Base-by-base conservation (phyloP, 2,329 filamentous ascomycete species). In the Paecilomyces dactylethromorphus region DNA sequence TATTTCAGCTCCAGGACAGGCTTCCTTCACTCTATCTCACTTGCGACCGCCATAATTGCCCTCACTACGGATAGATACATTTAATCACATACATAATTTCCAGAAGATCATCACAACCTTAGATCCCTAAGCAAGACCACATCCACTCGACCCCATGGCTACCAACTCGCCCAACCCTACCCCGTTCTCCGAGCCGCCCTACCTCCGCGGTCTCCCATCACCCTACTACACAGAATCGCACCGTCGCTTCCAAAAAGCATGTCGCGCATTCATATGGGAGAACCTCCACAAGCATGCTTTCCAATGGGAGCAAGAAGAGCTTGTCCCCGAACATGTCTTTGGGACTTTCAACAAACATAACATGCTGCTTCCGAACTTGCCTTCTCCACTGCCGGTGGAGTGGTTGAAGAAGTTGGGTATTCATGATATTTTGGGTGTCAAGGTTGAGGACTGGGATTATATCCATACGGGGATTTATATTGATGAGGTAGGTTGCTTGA, bases 111-210 rank as follows among this genome's bases (percentile, higher is more conserved):
- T 33, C 13, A 33, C 32, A 33, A 33, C 11, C n/a, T n/a, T n/a
- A n/a, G n/a, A 33, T 5, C 24, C 24, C 24, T 5, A 26, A 39
- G 15, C 13, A n/a, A 39, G n/a, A 39, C 22, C 11, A 51, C 3
- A 7, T 13, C 11, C 21, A 59, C 21, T n/a, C n/a, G n/a, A n/a
- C n/a, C n/a, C n/a, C 15, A 60, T 62, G 60, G 59, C 60, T 8
- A 58, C 62, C 50, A 62, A 54, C 45, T 60, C 60, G 4, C 63
- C 62, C 10, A 70, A 70, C 53, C 69, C 78, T 3, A 71, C 89
- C 26, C 89, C 89, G 55, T 90, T 91, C 75, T 86, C 87, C 4
- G 89, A 92, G 66, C 89, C 89, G 1, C 82, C 88, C 1, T 91
- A 87, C 76, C 80, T 91, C 53, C 79, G 79, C 65, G 87, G 87